Conservation (phyloP, 1,284 basidiomycete genomes). For the Pascua guehoae region DNA sequence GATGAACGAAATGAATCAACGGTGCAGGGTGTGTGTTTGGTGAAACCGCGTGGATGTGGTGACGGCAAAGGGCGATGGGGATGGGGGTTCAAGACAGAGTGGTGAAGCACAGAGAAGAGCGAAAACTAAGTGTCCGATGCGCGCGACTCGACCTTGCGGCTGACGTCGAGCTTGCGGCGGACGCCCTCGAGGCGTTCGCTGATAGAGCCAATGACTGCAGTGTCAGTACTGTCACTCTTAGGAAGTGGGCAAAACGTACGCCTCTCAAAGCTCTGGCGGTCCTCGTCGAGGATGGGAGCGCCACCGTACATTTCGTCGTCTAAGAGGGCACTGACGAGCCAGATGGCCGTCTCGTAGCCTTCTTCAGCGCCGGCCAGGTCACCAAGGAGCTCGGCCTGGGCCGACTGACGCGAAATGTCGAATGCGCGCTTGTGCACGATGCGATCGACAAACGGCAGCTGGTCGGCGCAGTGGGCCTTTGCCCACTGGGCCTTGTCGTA, state of each 20-base stretch:
- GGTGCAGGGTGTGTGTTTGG: too few species aligned
- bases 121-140: too few species aligned
- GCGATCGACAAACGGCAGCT: conserved; percentile 54
- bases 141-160: too few species aligned
- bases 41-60: too few species aligned
- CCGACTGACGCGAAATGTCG: conserved; percentile 75
- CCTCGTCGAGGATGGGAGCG: conserved; percentile 78
- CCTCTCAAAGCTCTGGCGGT: conserved; percentile 71
- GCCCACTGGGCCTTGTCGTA: conserved; percentile 58
- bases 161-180: conserved; percentile 15
- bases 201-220: conserved; percentile 14
- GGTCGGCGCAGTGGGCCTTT: conserved; percentile 52
- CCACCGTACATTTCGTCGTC: conserved; percentile 82
- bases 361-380: conserved; percentile 75
- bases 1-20: too few species aligned
- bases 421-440: conserved; percentile 57
- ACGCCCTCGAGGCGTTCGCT: conserved; percentile 20
- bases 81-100: too few species aligned
- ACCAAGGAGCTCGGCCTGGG: conserved; percentile 82
- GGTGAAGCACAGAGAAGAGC: too few species aligned
- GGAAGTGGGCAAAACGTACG: conserved; percentile 55
- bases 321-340: conserved; percentile 85
- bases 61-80: too few species aligned
- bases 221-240: background rate
- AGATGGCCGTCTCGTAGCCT: conserved; percentile 89